Evolutionary conservation across 495 filamentous ascomycete genomes (phyloP).

Genomic region (Oleoguttula mirabilis): DNA sequence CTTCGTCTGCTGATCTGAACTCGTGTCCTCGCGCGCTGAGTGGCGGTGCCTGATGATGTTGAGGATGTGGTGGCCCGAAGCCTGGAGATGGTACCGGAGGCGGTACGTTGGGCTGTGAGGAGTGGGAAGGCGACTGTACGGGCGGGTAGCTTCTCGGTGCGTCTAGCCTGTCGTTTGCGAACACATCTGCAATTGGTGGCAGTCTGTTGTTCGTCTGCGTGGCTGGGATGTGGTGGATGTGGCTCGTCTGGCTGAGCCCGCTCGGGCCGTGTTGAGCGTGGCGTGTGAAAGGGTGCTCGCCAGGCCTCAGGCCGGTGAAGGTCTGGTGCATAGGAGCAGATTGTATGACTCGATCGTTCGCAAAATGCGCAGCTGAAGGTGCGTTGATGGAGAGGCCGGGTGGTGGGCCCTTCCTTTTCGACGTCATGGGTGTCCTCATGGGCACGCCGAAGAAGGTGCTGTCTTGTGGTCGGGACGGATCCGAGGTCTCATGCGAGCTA

Average conservation of each 20-base stretch:
- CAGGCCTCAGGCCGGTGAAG: conserved; percentile 73
- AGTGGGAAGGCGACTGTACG: conserved; percentile 58
- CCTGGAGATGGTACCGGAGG: conserved; percentile 71
- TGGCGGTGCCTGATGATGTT: conserved; percentile 24
- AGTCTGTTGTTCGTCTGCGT: conserved; percentile 84
- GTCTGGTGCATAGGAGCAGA: conserved; percentile 92
- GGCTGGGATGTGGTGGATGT: conserved; percentile 84
- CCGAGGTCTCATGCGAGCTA: conserved; percentile 44
- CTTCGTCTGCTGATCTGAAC: conserved; percentile 92
- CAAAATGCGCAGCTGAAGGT: conserved; percentile 89
- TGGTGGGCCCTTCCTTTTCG: conserved; percentile 63
- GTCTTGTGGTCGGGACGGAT: conserved; percentile 39
- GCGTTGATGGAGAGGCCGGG: conserved; percentile 91
- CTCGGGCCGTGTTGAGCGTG: conserved; percentile 78
- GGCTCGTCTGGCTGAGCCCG: conserved; percentile 72
- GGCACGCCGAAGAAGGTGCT: conserved; percentile 35
- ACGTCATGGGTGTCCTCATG: conserved; percentile 51
- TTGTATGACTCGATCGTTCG: conserved; percentile 90
- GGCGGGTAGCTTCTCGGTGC: conserved; percentile 30
- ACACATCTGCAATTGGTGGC: conserved; percentile 89
- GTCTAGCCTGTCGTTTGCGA: conserved; percentile 68
- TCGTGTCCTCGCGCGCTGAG: conserved; percentile 52
- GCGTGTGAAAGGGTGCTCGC: conserved; percentile 50
- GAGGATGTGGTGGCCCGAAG: conserved; percentile 36
- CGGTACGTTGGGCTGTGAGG: conserved; percentile 36